Base-by-base conservation (phyloP, 2,329 filamentous ascomycete species). In the Clonostachys sp. region DNA sequence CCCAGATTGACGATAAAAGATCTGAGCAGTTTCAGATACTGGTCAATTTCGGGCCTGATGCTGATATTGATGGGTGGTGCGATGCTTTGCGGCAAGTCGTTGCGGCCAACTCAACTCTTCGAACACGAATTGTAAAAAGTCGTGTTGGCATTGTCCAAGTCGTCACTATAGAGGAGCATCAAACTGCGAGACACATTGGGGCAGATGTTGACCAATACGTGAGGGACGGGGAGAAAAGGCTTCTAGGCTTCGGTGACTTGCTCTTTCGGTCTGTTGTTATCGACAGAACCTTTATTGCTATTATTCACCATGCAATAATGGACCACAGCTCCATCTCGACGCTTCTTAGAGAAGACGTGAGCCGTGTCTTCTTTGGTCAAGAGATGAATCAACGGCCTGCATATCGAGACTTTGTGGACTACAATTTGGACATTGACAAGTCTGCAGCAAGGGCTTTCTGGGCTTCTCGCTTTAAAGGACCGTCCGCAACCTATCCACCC, bases 221-320 rank as follows among this genome's bases (percentile, higher is more conserved):
- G 5, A 18, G 8, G 6, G 34, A 39, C 14, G 38, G 41, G 6
- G 7, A 41, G 10, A 5, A 17, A 16, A n/a, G n/a, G 24, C 35
- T 39, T 13, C 34, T 46, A 24, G 24, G 36, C n/a, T 20, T 46
- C 2, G 36, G 12, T 7, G 34, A 24, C 14, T 16, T 16, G 13
- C 45, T 46, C 14, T 33, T 39, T 6, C 45, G 45, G 12, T 30
- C 36, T 13, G 36, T 34, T n/a, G 16, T 46, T n/a, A 33, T 46
- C 35, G 45, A 34, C n/a, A 18, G 13, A 14, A 41, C 24, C 17
- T 24, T 46, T 5, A 34, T 46, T 33, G 20, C 41, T 10, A 41
- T 34, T 4, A 46, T 41, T 16, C 45, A 46, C 38, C 45, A 46
- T 33, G 45, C 35, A 16, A 46, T 46, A 20, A 39, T 46, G 45